Percentiles rank a stretch among this genome's conserved stretches.
Conservation (phyloP, 1,284 basidiomycete species). For the Pterulicium gracile region DNA sequence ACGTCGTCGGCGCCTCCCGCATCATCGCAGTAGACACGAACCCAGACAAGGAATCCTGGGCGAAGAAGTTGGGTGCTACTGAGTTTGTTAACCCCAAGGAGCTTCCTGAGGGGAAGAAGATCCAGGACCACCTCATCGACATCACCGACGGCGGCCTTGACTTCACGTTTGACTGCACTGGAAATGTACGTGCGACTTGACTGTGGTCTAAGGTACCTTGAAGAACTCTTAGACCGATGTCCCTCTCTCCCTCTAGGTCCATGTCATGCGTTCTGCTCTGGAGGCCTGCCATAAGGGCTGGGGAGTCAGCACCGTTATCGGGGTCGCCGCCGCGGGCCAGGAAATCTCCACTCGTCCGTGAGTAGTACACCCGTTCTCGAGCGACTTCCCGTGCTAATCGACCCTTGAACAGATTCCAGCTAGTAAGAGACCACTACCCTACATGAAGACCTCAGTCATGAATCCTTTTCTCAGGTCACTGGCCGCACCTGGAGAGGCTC, state of each 20-base stretch:
- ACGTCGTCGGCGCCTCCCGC: constrained; percentile 70
- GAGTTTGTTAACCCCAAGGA: constrained; percentile 87
- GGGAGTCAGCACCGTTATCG: constrained; percentile 94
- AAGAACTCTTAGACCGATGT: background rate
- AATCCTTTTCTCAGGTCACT: constrained; percentile 51
- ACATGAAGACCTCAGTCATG: constrained; percentile 9
- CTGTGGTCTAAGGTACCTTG: background rate
- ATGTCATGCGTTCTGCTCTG: constrained; percentile 92
- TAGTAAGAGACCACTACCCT: constrained; percentile 23
- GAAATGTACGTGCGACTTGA: constrained; percentile 54
- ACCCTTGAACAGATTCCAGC: constrained; percentile 53
- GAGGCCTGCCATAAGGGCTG: constrained; percentile 99
- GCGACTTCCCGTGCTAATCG: too few species aligned
- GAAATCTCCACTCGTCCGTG: constrained; percentile 95
- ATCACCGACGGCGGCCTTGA: constrained; percentile 96
- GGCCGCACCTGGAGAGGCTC: constrained; percentile 93
- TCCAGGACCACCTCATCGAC: constrained; percentile 86
- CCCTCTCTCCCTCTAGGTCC: constrained; percentile 36
- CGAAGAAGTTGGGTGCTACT: constrained; percentile 91
- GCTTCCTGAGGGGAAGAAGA: constrained; percentile 67
- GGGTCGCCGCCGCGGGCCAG: constrained; percentile 92
- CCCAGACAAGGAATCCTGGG: constrained; percentile 79
- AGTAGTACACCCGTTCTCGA: too few species aligned
- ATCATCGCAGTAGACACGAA: constrained; percentile 95
- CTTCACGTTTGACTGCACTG: constrained; percentile 95